Evolutionary conservation across 176 grass and related monocot genomes (phyloP), one percentile per base, ranked within the genome.

Genomic region (Otatea glauca): DNA sequence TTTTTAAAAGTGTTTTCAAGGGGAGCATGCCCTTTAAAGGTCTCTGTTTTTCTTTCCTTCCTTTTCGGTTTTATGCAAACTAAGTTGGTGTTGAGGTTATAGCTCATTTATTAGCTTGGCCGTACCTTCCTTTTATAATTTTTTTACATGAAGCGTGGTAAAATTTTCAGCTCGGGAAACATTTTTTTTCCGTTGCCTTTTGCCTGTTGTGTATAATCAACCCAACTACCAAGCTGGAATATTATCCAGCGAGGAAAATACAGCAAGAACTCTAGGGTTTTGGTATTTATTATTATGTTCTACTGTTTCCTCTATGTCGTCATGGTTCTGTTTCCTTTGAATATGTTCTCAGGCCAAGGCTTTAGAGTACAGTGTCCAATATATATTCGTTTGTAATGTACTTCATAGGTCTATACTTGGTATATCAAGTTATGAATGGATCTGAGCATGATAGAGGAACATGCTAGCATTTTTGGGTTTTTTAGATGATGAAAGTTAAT

Each of bases 61-160:
- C n/a, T n/a, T 9, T 35, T 17, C 17, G 8, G 54, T 18, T 74
- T 55, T 56, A 11, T 41, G 1, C 24, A 23, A 47, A 72, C n/a
- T 72, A 32, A 50, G 6, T 74, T 42, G 53, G 5, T 79, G 62
- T 48, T 79, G 62, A 12, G 24, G 18, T 49, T 66, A 20, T 12
- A 35, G 45, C 18, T 38, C 20, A 68, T 53, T 79, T 80, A 34
- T 66, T 80, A 38, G 62, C 61, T 79, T 66, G 27, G 17, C 2
- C 0, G 12, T 9, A 13, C 23, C 59, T 35, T 43, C 21, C 2
- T 37, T 67, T 67, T 32, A 16, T 29, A 72, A 18, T 29, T 73
- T 0, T 49, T 48, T 49, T 72, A 50, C 47, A 12, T 18, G 13
- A 29, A 9, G 23, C 27, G 21, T 25, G 24, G 45, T 18, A 51